phyloP scores from a whole-genome alignment of 2,329 filamentous ascomycete genomes.

The Diaporthe citriasiana region DNA sequence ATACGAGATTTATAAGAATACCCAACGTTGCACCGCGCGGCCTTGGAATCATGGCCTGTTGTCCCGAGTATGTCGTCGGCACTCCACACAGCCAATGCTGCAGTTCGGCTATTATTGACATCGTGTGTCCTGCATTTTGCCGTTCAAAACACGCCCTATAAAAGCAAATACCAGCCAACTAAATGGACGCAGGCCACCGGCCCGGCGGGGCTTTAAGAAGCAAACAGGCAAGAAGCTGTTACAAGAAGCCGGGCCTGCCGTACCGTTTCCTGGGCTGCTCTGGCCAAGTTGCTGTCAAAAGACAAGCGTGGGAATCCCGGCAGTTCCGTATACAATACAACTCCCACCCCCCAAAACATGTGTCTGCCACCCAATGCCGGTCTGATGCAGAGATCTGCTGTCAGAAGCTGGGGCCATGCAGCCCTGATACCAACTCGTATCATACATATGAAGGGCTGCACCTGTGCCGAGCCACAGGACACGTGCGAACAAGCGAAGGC shows the following conservation, averaged over 20 bases:
- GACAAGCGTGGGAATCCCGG: conserved; percentile 6
- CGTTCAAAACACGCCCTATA: not conserved
- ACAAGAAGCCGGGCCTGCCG: not conserved
- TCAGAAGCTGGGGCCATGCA: conserved; percentile 11
- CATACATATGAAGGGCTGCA: not conserved
- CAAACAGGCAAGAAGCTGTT: not conserved
- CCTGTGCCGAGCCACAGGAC: not conserved
- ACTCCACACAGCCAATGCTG: not conserved
- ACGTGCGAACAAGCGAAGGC: not conserved
- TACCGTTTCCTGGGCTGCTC: not conserved
- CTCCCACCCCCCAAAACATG: too few species aligned
- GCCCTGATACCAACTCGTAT: not conserved
- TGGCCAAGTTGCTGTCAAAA: not conserved
- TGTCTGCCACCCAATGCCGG: not conserved
- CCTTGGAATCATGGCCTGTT: too few species aligned
- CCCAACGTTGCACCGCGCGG: not conserved
- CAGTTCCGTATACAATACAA: too few species aligned
- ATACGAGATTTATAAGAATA: conserved; percentile 14
- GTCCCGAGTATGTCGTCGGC: not conserved
- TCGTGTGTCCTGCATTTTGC: not conserved
- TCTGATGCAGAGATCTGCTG: not conserved
- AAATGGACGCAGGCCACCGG: not conserved
- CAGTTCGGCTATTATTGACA: not conserved
- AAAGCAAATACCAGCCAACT: not conserved
- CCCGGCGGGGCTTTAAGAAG: not conserved